Percentiles rank a stretch among this genome's conserved stretches.
phyloP scores from a whole-genome alignment of 306 rosid species.

The Trichosanthes truncata region DNA sequence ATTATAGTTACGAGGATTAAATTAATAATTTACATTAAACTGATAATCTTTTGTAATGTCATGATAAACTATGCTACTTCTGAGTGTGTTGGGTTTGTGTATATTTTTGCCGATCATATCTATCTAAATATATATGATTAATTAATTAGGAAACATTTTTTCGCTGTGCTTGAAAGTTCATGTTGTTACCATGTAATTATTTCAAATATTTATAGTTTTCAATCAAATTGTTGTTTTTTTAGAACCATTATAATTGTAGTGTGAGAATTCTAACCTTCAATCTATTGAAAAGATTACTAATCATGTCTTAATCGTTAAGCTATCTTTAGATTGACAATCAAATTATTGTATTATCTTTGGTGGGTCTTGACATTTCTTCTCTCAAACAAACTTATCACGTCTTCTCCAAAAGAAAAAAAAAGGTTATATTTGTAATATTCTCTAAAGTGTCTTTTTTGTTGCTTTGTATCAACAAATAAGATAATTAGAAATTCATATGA shows the following conservation, averaged over 20 bases:
- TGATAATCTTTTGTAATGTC: background rate
- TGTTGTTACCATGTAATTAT: background rate
- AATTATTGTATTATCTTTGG: background rate
- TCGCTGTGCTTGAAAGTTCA: background rate
- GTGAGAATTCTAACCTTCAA: background rate
- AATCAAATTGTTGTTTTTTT: background rate
- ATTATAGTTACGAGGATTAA: background rate
- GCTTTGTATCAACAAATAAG: background rate
- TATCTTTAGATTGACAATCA: background rate
- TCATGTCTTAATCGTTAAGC: background rate
- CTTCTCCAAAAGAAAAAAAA: background rate
- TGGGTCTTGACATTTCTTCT: background rate
- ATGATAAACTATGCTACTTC: background rate
- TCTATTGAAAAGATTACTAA: background rate
- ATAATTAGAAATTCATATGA: background rate
- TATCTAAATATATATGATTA: background rate
- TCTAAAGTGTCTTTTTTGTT: background rate
- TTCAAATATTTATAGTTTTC: background rate
- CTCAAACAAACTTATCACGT: background rate
- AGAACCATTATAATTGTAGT: background rate
- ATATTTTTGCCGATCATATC: background rate
- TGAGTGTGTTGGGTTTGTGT: constrained; percentile 4
- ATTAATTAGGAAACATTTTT: background rate
- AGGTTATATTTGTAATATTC: background rate
- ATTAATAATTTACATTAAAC: background rate